Percentiles rank a stretch among this genome's conserved stretches.
Evolutionary conservation across 208 protist species (phyloP).

Genomic region (Endotrypanum monterogeii): DNA sequence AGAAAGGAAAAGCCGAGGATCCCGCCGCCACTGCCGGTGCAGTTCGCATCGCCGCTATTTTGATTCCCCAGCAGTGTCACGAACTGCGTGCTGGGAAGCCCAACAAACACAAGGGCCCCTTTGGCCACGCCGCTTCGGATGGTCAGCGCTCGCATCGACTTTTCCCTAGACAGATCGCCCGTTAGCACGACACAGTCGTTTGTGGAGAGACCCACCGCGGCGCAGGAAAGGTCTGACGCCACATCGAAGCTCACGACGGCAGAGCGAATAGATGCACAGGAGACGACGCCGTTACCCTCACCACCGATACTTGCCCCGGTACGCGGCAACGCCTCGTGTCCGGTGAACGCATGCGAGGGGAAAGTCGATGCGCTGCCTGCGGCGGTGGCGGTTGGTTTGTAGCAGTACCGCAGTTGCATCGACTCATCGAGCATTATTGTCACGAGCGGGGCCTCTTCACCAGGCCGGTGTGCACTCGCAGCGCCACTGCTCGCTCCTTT

Average conservation of each 20-base stretch:
- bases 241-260: conserved; percentile 85
- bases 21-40: not conserved
- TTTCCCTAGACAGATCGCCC: conserved; percentile 53
- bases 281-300: conserved; percentile 12
- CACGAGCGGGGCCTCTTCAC: conserved; percentile 16
- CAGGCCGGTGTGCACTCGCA: not conserved
- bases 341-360: not conserved
- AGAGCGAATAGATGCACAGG: conserved; percentile 34
- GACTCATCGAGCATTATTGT: conserved; percentile 21
- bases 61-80: conserved; percentile 13
- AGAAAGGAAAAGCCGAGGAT: not conserved
- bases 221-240: conserved; percentile 75
- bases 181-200: conserved; percentile 76
- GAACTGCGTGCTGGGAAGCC: conserved; percentile 18
- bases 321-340: not conserved
- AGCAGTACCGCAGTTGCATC: conserved; percentile 26
- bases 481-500: conserved; percentile 18
- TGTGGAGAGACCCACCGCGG: conserved; percentile 85
- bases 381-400: not conserved
- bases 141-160: conserved; percentile 28
- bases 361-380: not conserved
- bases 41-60: not conserved
- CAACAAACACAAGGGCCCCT: conserved; percentile 49
- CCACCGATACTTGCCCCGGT: not conserved
- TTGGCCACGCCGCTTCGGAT: conserved; percentile 39